Base-by-base conservation (phyloP, 1,139 yeast genomes). In the Debaryomycetaceae sp. region DNA sequence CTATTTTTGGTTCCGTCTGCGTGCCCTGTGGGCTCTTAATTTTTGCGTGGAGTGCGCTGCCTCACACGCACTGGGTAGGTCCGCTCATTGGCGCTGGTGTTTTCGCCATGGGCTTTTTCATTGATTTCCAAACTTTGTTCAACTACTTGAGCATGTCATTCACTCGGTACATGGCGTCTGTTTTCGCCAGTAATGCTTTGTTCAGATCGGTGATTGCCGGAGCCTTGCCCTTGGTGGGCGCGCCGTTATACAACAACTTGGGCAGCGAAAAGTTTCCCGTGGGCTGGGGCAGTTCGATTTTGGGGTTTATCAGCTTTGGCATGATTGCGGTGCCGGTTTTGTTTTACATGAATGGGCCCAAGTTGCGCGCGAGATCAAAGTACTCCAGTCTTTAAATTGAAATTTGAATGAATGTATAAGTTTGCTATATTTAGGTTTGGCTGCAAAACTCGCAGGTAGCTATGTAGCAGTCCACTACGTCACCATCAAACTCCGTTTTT, bases 161-260 rank as follows among this genome's bases (percentile, higher is more conserved):
- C 46, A 56, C 49, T 32, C 51, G 60, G 31, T 66, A 62, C 43
- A 50, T 71, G 45, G 83, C 82, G 0, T 74, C 82, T 4, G 79
- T 73, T 3, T 75, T 71, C 48, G 80, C 81, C 2, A 69, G 75
- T 16, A 75, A 75, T 43, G 74, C 66, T 10, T 56, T 75, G 33
- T 62, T 65, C 42, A 61, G 83, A 43, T 65, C 78, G 2, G 56
- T 58, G 2, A 60, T 74, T 48, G 84, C 79, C 0, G 77, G 77
- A 21, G 72, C 71, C 3, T 78, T 78, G 61, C 84, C 85, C 27
- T 54, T 78, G 29, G 76, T 78, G 46, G 83, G 79, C 4, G 50
- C 56, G 29, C 62, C 68, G 2, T 58, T 78, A 65, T 78, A 65
- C 43, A 40, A 50, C 25, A 70, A 71, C 42, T 49, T 73, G 31